Base-by-base conservation (phyloP, 768 basidiomycete species). In the Leucogyrophana mollusca region DNA sequence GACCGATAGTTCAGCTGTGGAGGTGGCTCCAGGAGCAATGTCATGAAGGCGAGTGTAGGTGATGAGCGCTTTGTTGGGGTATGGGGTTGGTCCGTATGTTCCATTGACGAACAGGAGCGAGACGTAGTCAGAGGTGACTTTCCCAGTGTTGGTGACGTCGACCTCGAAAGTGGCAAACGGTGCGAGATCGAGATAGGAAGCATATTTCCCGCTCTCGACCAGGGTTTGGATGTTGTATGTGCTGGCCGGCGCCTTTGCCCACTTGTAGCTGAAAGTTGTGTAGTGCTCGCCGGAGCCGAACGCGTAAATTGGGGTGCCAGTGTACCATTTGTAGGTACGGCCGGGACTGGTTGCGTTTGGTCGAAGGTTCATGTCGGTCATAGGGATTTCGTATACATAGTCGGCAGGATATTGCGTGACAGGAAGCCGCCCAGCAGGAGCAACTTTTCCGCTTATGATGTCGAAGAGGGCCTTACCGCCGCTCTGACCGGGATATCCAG, bases 241-340 rank as follows among this genome's bases (percentile, higher is more conserved):
- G 11, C 55, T 33, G 5, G 63, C 45, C 4, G 74, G 69, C 9
- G 67, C 50, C 13, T 51, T 47, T 9, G 65, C 56, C 72, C 77
- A 79, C 21, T 58, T 55, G 39, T 73, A 57, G 14, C 39, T 47
- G 62, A 82, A 81, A 5, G 64, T 74, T 4, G 79, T 80, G 61
- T 71, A 81, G 56, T 80, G 78, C 40, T 79, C 61, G 16, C 79
- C 80, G 42, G 69, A 68, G 14, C 79, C 80, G 52, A 79, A 80
- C 44, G 73, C 70, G 56, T 71, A 78, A 16, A 79, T 67, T n/a
- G 78, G 73, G 13, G 67, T 67, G 11, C 71, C 77, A 18, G 65
- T 68, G 64, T 72, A 80, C 79, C 79, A 83, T 51, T 73, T 78
- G 62, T 81, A 81, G 8, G 79, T 80, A 25, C 79, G 70, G 9